phyloP scores from a whole-genome alignment of 1,284 basidiomycete genomes.

The Cystobasidium pallidum region DNA sequence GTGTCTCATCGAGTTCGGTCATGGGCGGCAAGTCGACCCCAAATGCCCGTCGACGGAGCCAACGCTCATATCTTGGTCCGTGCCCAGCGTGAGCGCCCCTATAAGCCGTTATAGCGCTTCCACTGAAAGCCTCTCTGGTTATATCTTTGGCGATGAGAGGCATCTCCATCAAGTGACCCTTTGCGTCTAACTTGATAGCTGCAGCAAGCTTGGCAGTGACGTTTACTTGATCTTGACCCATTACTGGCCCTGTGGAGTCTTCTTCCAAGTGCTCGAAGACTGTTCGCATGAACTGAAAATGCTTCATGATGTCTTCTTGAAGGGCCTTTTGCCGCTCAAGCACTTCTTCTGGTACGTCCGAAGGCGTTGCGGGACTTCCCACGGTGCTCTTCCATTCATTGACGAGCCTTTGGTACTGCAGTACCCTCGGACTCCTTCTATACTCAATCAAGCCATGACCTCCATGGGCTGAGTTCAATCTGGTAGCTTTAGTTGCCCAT shows the following conservation, averaged over 20 bases:
- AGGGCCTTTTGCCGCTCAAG: not conserved
- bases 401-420: not conserved
- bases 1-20: not conserved
- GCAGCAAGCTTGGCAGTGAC: not conserved
- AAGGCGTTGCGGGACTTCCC: not conserved
- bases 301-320: not conserved
- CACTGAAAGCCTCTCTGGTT: not conserved
- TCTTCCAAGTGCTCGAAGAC: slow-evolving; percentile 13
- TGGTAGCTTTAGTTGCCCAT: not conserved
- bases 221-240: not conserved
- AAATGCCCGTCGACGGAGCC: slow-evolving; percentile 5
- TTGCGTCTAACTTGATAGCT: not conserved
- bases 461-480: slow-evolving; percentile 5
- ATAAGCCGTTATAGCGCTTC: not conserved
- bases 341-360: not conserved
- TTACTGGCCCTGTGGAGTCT: not conserved
- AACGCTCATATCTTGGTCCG: slow-evolving; percentile 8
- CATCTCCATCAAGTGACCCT: not conserved
- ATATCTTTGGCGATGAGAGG: slow-evolving; percentile 10
- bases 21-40: not conserved
- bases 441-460: not conserved
- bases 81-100: not conserved
- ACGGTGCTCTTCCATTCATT: not conserved
- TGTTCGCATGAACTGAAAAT: slow-evolving; percentile 1
- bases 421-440: not conserved